Percentiles rank a stretch among this genome's conserved stretches.
These are phyloP conservation scores for barley (Hordeum vulgare) DNA, from an alignment of 176 grass and related monocot species.

Conservation along the genomic window MorexV3_pseudomolecules_assembly NC_058521.1:330612120-330612619, in stretches of 20 bases:
- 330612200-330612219: background rate
- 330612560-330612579: slow-evolving; percentile 98
- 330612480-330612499: slow-evolving; percentile 99
- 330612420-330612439: background rate
- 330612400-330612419: background rate
- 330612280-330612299: background rate
- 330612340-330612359: background rate
- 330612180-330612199: slow-evolving; percentile 85
- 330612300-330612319: background rate
- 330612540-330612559: slow-evolving; percentile 99
- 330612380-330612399: background rate
- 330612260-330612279: background rate
- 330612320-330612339: background rate
- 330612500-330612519: slow-evolving; percentile 99
- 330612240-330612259: background rate
- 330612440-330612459: slow-evolving; percentile 1
- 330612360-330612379: background rate
- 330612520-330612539: slow-evolving; percentile 98
- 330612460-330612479: slow-evolving; percentile 94
- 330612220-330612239: background rate
- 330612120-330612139: slow-evolving; percentile 77
- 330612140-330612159: slow-evolving; percentile 86
- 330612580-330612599: slow-evolving; percentile 94
- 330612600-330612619: background rate
- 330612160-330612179: slow-evolving; percentile 99